Base-by-base conservation (phyloP, 345 rosid genomes). In the Gossypium mustelinum region DNA sequence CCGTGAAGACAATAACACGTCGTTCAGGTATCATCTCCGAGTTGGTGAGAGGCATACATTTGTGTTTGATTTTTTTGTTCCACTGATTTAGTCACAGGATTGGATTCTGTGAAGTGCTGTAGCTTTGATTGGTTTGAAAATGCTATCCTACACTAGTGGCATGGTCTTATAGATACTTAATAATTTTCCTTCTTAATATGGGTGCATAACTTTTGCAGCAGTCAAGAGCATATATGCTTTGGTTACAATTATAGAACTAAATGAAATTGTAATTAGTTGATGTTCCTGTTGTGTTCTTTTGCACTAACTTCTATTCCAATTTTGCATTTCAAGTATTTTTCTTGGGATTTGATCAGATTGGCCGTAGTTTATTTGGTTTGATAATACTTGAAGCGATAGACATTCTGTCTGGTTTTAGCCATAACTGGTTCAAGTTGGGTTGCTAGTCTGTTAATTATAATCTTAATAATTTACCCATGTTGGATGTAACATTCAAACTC, bases 1-100 rank as follows among this genome's bases (percentile, higher is more conserved):
- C 55, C 11, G 70, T 24, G 50, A 60, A 44, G 68, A 45, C 74
- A 75, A 57, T 73, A 77, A 75, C 75, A 70, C 47, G 27, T 41
- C 14, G 51, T 44, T 44, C n/a, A 18, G 59, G 51, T 10, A 20
- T 29, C 51, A 18, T 52, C 27, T 68, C 65, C 8, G 65, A 61
- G 72, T 52, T 57, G 68, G 77, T 61, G 60, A 71, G 64, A 71
- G 58, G 45, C 47, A 59, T n/a, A 67, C 20, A 54, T 20, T 24
- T 52, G 10, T 55, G n/a, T 61, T 24, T 52, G 1, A 57, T 58
- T 73, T 59, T 50, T 64, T 44, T 5, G 24, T 5, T 34, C 24
- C 39, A 29, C 64, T 51, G 57, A 2, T 61, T 25, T 27, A 47
- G 60, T 12, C 48, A 43, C 11, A 10, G 75, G 20, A 59, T 65